These are phyloP conservation scores for Exophiala spinifera DNA, from an alignment of 2,329 filamentous ascomycete genomes.

Conservation along the genomic window DNA sequence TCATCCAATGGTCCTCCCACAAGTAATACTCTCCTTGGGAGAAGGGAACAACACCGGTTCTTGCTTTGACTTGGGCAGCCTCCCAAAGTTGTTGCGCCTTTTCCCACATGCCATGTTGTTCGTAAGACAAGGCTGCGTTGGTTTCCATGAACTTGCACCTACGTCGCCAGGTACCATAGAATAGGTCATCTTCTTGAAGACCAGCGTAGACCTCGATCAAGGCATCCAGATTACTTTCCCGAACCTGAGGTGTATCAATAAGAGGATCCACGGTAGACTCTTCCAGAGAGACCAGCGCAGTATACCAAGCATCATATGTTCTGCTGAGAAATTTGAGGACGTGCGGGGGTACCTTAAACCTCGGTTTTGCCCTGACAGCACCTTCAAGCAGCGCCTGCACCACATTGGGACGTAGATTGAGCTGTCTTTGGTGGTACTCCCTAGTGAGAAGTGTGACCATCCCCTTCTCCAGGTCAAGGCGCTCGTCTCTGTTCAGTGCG, in stretches of 20 bases:
- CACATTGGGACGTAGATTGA: slow-evolving; percentile 93
- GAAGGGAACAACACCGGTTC: slow-evolving; percentile 93
- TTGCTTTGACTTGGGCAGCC: slow-evolving; percentile 91
- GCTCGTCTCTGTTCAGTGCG: slow-evolving; percentile 79
- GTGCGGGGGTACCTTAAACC: slow-evolving; percentile 90
- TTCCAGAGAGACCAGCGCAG: slow-evolving; percentile 85
- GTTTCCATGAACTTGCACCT: slow-evolving; percentile 96
- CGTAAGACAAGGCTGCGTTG: slow-evolving; percentile 93
- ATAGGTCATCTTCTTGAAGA: slow-evolving; percentile 91
- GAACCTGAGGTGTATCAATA: slow-evolving; percentile 75
- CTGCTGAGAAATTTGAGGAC: slow-evolving; percentile 93
- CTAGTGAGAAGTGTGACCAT: slow-evolving; percentile 89
- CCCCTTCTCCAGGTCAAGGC: slow-evolving; percentile 83
- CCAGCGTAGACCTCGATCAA: slow-evolving; percentile 89
- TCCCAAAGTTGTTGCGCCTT: slow-evolving; percentile 98
- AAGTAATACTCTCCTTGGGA: slow-evolving; percentile 97
- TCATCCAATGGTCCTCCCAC: slow-evolving; percentile 99
- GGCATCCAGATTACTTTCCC: slow-evolving; percentile 93
- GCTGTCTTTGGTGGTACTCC: slow-evolving; percentile 90
- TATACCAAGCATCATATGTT: slow-evolving; percentile 97
- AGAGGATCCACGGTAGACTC: slow-evolving; percentile 80
- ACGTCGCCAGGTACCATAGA: slow-evolving; percentile 94
- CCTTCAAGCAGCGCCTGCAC: slow-evolving; percentile 89
- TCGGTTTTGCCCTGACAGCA: slow-evolving; percentile 75
- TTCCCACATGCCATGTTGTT: slow-evolving; percentile 99